Base-by-base conservation (phyloP, 108 stramenopile genomes). In the Cafeteria roenbergensis region DNA sequence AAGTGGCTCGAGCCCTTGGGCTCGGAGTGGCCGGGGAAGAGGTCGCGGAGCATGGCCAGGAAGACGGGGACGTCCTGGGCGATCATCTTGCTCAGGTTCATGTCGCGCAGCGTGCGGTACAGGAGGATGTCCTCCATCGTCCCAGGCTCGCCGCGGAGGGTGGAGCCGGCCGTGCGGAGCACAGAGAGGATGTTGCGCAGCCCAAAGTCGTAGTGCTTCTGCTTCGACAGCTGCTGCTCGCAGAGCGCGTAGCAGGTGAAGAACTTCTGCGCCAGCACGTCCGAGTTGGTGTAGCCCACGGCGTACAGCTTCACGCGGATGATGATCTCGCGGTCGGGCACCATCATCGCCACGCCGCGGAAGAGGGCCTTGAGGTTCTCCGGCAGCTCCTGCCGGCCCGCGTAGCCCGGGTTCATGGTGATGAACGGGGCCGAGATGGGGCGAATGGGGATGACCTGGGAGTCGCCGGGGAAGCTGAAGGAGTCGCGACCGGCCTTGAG, bases 331-430 rank as follows among this genome's bases (percentile, higher is more conserved):
- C 89, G 88, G 75, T 91, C 88, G 24, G 90, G 90, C 26, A 80
- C 78, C 90, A 91, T 91, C 90, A 91, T 91, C 27, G 88, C 88
- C 60, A 91, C 90, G 33, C 88, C 87, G 14, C 90, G 78, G 73
- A 91, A 91, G 14, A 91, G 80, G 21, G 90, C 87, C 78, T 91
- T 91, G 48, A 91, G 77, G 61, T 91, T 91, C 66, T 91, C 90
- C 21, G 90, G 90, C 25, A 91, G 73, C 80, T 90, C 90, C 66
- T 90, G 89, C 24, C 90, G 78, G 21, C 90, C 90, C 57, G 90
- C 90, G 69, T 91, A 91, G 25, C 90, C 90, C 4, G 90, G 90
- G 74, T 91, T 91, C 90, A 91, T 91, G 2, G 90, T 91, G 70
- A 91, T 91, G 81, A 89, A 91, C 57, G 86, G 90, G 2, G 87